Evolutionary conservation across 257 asterid genomes (phyloP).

Genomic region (Solanum chilense): DNA sequence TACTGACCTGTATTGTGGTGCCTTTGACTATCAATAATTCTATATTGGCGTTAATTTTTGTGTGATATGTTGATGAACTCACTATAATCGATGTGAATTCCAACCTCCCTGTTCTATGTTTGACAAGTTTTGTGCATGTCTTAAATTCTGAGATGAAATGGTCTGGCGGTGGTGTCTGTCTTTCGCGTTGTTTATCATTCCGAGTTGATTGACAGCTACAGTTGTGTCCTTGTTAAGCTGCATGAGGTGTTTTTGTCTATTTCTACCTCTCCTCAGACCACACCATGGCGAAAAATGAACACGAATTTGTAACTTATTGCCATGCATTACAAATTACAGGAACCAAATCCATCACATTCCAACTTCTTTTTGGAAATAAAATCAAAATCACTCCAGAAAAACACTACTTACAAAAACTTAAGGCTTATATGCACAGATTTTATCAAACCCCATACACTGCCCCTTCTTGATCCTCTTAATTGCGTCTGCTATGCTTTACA

Average conservation of each 20-base stretch:
- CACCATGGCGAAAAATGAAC: too few relatives aligned
- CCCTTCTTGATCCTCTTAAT: conserved; percentile 17
- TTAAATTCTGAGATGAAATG: neutral
- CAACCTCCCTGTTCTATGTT: neutral
- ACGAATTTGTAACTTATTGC: neutral
- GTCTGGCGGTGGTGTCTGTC: neutral
- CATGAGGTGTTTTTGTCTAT: too few relatives aligned
- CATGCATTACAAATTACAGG: too few relatives aligned
- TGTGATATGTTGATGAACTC: neutral
- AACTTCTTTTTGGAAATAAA: neutral
- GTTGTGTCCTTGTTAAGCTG: neutral
- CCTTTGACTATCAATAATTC: neutral
- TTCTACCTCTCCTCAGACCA: neutral
- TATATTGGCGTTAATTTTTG: neutral
- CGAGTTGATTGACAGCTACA: neutral
- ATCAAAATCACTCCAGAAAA: neutral
- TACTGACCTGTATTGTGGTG: neutral
- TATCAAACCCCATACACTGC: conserved; percentile 38
- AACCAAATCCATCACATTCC: neutral
- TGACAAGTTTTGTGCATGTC: neutral
- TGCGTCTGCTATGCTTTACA: conserved; percentile 2
- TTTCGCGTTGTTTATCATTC: neutral
- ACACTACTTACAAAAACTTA: neutral
- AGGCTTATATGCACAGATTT: conserved; percentile 31
- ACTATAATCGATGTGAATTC: neutral